These are phyloP conservation scores for Closterium sp. DNA, from an alignment of 139 green algal species.

Conservation along the genomic window DNA sequence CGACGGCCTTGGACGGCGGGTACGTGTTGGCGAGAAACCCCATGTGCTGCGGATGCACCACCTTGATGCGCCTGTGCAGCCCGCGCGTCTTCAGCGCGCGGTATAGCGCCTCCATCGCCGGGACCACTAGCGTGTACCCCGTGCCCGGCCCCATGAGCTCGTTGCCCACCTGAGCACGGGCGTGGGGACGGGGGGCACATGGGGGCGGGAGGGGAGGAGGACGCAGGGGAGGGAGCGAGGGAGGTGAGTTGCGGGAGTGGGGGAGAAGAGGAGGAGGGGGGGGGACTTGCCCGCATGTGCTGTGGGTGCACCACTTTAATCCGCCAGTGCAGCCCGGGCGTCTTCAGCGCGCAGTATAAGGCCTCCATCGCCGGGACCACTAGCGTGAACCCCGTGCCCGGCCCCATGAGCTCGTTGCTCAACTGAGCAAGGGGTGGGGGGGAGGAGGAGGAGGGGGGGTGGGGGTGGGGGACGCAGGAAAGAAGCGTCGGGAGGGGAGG, in stretches of 20 bases:
- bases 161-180: constrained; percentile 20
- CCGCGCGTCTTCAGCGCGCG: not conserved
- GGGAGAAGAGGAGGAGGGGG: not conserved
- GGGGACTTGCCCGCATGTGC: not conserved
- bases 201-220: not conserved
- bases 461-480: no score
- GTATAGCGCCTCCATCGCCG: constrained; percentile 1
- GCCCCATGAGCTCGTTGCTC: not conserved
- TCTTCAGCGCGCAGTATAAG: not conserved
- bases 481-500: no score
- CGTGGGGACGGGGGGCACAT: not conserved
- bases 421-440: not conserved
- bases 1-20: not conserved
- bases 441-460: not conserved
- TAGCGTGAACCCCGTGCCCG: not conserved
- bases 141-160: not conserved
- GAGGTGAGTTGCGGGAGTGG: not conserved
- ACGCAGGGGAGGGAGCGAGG: not conserved
- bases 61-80: constrained; percentile 2
- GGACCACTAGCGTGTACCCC: not conserved
- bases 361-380: constrained; percentile 8
- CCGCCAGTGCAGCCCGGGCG: not conserved
- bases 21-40: constrained; percentile 5
- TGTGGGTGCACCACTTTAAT: not conserved
- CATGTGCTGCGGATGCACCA: not conserved